phyloP scores from a whole-genome alignment of 805 yeast genomes.

The Starmerella davenportii region DNA sequence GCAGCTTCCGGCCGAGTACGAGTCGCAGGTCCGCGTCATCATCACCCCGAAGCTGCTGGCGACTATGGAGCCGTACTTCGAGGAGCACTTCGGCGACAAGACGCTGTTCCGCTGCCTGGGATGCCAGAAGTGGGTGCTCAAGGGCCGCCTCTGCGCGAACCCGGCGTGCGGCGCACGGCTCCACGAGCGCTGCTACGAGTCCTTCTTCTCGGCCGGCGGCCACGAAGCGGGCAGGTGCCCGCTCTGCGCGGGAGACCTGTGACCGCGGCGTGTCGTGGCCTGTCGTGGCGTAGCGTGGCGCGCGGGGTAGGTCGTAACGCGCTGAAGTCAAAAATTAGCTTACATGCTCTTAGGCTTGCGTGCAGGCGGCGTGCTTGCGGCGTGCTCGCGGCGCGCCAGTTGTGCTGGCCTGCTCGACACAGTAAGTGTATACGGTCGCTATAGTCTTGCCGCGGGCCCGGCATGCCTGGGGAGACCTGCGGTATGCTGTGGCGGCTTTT shows the following conservation, averaged over 20 bases:
- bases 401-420: too few relatives aligned
- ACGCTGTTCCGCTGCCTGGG: slow-evolving; percentile 11
- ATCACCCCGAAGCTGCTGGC: slow-evolving; percentile 7
- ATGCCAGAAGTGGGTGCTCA: slow-evolving; percentile 10
- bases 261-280: too few relatives aligned
- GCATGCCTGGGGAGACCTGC: too few relatives aligned
- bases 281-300: too few relatives aligned
- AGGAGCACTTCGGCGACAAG: slow-evolving; percentile 5
- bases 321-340: too few relatives aligned
- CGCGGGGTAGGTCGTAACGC: too few relatives aligned
- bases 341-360: too few relatives aligned
- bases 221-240: slow-evolving; percentile 6
- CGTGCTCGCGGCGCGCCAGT: too few relatives aligned
- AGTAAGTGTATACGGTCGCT: too few relatives aligned
- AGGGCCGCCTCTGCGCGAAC: slow-evolving; percentile 11
- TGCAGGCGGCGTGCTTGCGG: too few relatives aligned
- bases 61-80: slow-evolving; percentile 9
- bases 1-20: background rate
- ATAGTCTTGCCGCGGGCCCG: too few relatives aligned
- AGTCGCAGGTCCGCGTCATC: background rate
- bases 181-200: slow-evolving; percentile 12
- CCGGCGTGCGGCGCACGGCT: slow-evolving; percentile 8
- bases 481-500: too few relatives aligned
- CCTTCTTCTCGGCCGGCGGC: slow-evolving; percentile 4
- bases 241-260: slow-evolving; percentile 3